phyloP scores from a whole-genome alignment of 2,329 filamentous ascomycete genomes.

The Decorospora gaudefroyi region DNA sequence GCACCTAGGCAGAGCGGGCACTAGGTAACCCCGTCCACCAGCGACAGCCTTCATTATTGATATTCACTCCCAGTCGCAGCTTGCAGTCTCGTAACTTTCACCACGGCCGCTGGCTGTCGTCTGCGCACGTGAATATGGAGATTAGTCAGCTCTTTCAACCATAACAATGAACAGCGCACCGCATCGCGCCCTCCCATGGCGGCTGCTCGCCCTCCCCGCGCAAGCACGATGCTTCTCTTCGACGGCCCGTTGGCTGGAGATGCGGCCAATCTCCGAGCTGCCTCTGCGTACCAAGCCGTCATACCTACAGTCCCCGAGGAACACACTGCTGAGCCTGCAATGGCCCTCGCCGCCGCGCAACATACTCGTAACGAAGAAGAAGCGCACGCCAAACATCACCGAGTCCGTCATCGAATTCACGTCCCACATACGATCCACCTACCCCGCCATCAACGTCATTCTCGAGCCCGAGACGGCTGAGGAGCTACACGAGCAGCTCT shows the following conservation, averaged over 20 bases:
- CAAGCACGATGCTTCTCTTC: conserved; percentile 35
- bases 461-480: conserved; percentile 77
- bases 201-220: conserved; percentile 15
- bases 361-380: conserved; percentile 70
- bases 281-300: conserved; percentile 42
- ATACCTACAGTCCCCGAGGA: conserved; percentile 58
- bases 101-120: neutral
- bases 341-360: conserved; percentile 72
- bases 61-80: too few relatives aligned
- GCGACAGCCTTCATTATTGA: too few relatives aligned
- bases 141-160: too few relatives aligned
- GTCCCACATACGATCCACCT: conserved; percentile 75
- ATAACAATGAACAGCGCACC: too few relatives aligned
- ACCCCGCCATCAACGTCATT: conserved; percentile 78
- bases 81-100: conserved; percentile 15
- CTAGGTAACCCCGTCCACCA: too few relatives aligned
- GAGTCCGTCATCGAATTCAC: conserved; percentile 63
- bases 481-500: conserved; percentile 69
- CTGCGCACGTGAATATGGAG: conserved; percentile 19
- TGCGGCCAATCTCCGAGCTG: conserved; percentile 41
- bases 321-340: conserved; percentile 66
- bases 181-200: conserved; percentile 33
- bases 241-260: conserved; percentile 23
- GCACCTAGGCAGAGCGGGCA: too few relatives aligned
- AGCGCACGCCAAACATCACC: conserved; percentile 60